Base-by-base conservation (phyloP, 805 yeast species). In the Ogataea thermomethanolica region DNA sequence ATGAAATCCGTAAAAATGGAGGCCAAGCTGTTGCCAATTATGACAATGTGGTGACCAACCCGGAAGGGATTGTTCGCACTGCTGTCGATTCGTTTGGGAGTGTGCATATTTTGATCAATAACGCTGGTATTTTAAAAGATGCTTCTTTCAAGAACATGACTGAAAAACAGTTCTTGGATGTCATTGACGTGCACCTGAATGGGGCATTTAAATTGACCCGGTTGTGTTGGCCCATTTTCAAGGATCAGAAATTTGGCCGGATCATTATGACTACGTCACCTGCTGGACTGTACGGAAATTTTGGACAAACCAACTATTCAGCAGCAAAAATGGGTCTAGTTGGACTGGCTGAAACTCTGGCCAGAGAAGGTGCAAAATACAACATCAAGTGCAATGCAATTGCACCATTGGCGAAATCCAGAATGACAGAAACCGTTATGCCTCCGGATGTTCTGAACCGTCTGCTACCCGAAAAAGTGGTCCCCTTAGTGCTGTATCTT, bases 231-330 rank as follows among this genome's bases (percentile, higher is more conserved):
- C 89, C 91, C 7, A 73, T 84, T 59, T 78, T 91, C 71, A 79
- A 78, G 60, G 67, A 84, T 49, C 97, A 93, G 65, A 77, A 78
- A 46, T 91, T 72, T 58, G 99, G 99, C 49, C 76, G 98, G 54
- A 75, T 91, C 53, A 66, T 91, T 55, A 90, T 88, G 74, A 90
- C 97, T n/a, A 80, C 95, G 21, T 89, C 96, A 4, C 96, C 98
- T 4, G 98, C 98, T 25, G 99, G 99, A 15, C 73, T 91, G 50
- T 91, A 84, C 62, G 99, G 99, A 47, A 89, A 89, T 67, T 91
- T 90, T 66, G 99, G 99, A 35, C 99, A 91, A 68, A 79, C 95
- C 29, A 91, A 91, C 68, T 91, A 91, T 67, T 81, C 96, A 1
- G 90, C 96, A 22, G 97, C 96, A 15, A 91, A 91, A 65, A 69